These are phyloP conservation scores for Globisporangium viniferum DNA, from an alignment of 352 stramenopile species.

Conservation along the genomic window DNA sequence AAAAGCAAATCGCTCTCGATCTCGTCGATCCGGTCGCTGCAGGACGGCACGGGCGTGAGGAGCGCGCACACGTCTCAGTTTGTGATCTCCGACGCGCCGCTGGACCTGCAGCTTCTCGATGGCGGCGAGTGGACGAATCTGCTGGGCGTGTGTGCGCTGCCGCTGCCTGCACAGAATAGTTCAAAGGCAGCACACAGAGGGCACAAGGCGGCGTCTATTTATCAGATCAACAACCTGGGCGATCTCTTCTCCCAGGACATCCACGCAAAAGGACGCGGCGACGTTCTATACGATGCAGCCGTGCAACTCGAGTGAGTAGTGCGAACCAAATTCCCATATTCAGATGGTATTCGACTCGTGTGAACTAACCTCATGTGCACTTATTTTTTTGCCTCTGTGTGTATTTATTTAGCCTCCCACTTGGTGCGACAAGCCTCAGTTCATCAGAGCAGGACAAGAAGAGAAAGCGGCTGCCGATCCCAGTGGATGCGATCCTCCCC, in stretches of 20 bases:
- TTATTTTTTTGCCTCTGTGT: neutral
- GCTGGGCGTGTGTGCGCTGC: constrained; percentile 43
- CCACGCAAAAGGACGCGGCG: constrained; percentile 23
- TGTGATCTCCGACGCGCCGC: constrained; percentile 47
- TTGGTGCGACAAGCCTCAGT: constrained; percentile 39
- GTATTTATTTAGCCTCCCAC: constrained; percentile 39
- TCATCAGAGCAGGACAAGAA: constrained; percentile 17
- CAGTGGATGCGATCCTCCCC: constrained; percentile 50
- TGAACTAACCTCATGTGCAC: neutral
- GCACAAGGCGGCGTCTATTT: constrained; percentile 34
- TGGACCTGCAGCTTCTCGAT: constrained; percentile 60
- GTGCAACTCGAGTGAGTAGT: constrained; percentile 65
- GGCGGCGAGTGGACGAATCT: constrained; percentile 59
- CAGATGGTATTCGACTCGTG: neutral
- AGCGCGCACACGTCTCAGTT: constrained; percentile 36
- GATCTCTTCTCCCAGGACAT: constrained; percentile 65
- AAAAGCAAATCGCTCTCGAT: constrained; percentile 32
- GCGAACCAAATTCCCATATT: neutral
- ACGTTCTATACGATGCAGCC: constrained; percentile 36
- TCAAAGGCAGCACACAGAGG: constrained; percentile 7
- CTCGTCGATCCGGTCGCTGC: constrained; percentile 32
- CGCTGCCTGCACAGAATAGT: neutral
- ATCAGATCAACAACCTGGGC: constrained; percentile 64
- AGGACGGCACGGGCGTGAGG: constrained; percentile 29
- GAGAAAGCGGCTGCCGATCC: constrained; percentile 39